phyloP scores from a whole-genome alignment of 2,329 filamentous ascomycete genomes.

The Curvularia hawaiiensis region DNA sequence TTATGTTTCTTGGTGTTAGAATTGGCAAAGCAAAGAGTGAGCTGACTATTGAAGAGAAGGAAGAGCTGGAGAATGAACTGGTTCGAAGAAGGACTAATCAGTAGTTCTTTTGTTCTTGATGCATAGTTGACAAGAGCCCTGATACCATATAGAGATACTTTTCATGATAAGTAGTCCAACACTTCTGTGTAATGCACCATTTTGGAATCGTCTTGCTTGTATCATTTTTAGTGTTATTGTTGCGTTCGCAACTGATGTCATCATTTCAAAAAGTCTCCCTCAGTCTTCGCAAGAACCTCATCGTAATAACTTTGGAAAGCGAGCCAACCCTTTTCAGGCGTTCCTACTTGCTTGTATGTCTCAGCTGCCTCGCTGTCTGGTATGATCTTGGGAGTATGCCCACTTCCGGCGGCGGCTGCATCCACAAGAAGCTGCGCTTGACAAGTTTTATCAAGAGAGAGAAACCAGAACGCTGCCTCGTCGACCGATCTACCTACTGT shows the following conservation, averaged over 20 bases:
- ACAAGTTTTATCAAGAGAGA: constrained; percentile 53
- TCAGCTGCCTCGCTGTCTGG: constrained; percentile 48
- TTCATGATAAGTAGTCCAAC: not conserved
- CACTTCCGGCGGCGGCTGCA: constrained; percentile 46
- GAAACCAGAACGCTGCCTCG: constrained; percentile 55
- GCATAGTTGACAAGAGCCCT: too few species aligned
- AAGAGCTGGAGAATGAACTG: constrained; percentile 39
- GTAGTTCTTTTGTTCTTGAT: not conserved
- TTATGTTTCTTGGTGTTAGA: constrained; percentile 46
- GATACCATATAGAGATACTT: too few species aligned
- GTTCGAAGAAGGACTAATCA: constrained; percentile 21
- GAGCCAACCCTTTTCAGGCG: constrained; percentile 59
- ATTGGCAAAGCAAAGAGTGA: constrained; percentile 46
- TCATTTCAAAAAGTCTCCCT: constrained; percentile 55
- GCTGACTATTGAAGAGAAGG: constrained; percentile 40
- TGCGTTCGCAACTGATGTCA: not conserved
- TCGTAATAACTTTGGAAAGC: constrained; percentile 61
- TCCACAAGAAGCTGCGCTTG: constrained; percentile 53
- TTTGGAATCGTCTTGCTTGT: not conserved
- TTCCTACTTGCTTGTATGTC: constrained; percentile 51
- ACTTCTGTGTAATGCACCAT: not conserved
- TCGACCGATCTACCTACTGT: constrained; percentile 49
- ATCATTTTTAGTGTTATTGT: not conserved
- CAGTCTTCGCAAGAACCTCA: constrained; percentile 57
- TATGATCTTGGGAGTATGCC: constrained; percentile 50